A percentile compares a stretch with the other conserved stretches of the same genome.
These are phyloP conservation scores for Rosa rugosa DNA, from an alignment of 306 rosid species.

Conservation along the genomic window DNA sequence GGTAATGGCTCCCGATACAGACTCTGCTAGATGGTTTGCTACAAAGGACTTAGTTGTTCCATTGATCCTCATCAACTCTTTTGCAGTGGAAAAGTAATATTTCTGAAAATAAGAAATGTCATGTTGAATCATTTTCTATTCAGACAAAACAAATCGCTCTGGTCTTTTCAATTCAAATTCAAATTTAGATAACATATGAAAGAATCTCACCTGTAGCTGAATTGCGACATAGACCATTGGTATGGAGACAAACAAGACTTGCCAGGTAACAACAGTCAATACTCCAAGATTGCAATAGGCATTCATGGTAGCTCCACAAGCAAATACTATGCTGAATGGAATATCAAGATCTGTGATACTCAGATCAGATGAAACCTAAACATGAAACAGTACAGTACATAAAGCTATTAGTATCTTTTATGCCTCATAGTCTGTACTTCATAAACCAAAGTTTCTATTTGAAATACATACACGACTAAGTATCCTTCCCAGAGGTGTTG, in stretches of 20 bases:
- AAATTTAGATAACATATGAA: neutral
- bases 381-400: slow-evolving; percentile 16
- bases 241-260: slow-evolving; percentile 79
- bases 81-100: slow-evolving; percentile 73
- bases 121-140: neutral
- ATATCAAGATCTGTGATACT: slow-evolving; percentile 83
- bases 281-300: slow-evolving; percentile 65
- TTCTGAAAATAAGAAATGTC: slow-evolving; percentile 34
- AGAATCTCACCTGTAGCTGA: slow-evolving; percentile 60
- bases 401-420: slow-evolving; percentile 7
- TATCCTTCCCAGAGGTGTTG: slow-evolving; percentile 93
- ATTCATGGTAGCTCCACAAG: slow-evolving; percentile 62
- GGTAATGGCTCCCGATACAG: slow-evolving; percentile 78
- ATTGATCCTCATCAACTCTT: slow-evolving; percentile 77
- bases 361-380: slow-evolving; percentile 80
- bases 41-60: slow-evolving; percentile 82
- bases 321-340: slow-evolving; percentile 48
- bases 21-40: slow-evolving; percentile 80
- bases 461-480: slow-evolving; percentile 74
- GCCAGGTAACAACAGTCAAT: slow-evolving; percentile 85
- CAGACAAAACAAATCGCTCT: neutral
- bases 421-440: slow-evolving; percentile 22
- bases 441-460: slow-evolving; percentile 14
- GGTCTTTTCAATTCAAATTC: slow-evolving; percentile 26
- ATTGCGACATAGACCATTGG: slow-evolving; percentile 65